Evolutionary conservation across 2,329 filamentous ascomycete species (phyloP).

Genomic region (Pyricularia pennisetigena): DNA sequence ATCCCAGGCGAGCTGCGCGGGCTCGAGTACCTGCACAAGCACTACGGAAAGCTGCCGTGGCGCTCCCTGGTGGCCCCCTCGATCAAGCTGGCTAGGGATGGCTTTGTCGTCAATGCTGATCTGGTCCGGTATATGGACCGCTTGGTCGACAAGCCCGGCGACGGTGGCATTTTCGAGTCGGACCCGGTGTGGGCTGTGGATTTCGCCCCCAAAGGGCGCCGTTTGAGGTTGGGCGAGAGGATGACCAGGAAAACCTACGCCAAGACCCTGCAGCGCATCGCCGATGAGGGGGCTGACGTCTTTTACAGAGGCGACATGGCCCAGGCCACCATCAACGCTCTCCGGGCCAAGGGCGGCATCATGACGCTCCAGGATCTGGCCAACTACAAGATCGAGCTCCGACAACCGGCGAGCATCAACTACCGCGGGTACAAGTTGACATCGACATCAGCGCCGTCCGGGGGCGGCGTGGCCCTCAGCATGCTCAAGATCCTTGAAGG

Average conservation of each 20-base stretch:
- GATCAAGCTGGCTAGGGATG: constrained; percentile 60
- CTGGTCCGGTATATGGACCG: constrained; percentile 59
- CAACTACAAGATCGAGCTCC: constrained; percentile 59
- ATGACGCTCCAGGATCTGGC: constrained; percentile 66
- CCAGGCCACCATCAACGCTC: constrained; percentile 55
- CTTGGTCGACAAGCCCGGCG: constrained; percentile 27
- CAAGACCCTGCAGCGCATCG: constrained; percentile 61
- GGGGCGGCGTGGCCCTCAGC: constrained; percentile 63
- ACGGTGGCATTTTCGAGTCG: constrained; percentile 53
- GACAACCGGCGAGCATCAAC: constrained; percentile 49
- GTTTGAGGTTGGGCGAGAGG: constrained; percentile 57
- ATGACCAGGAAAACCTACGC: constrained; percentile 70
- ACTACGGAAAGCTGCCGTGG: constrained; percentile 57
- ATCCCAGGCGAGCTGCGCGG: constrained; percentile 65
- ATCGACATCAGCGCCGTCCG: constrained; percentile 58
- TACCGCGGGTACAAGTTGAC: constrained; percentile 65
- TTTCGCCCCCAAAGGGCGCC: constrained; percentile 67
- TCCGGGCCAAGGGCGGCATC: constrained; percentile 56
- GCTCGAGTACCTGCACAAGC: constrained; percentile 61
- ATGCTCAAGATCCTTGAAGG: constrained; percentile 66
- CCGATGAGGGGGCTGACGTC: constrained; percentile 51
- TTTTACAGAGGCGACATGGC: constrained; percentile 65
- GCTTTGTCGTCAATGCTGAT: constrained; percentile 63
- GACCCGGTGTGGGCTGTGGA: constrained; percentile 73
- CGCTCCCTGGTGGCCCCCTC: constrained; percentile 58